Percentiles rank a stretch among this genome's conserved stretches.
These are phyloP conservation scores for Podaxis sp. DNA, from an alignment of 768 basidiomycete genomes.

Conservation along the genomic window DNA sequence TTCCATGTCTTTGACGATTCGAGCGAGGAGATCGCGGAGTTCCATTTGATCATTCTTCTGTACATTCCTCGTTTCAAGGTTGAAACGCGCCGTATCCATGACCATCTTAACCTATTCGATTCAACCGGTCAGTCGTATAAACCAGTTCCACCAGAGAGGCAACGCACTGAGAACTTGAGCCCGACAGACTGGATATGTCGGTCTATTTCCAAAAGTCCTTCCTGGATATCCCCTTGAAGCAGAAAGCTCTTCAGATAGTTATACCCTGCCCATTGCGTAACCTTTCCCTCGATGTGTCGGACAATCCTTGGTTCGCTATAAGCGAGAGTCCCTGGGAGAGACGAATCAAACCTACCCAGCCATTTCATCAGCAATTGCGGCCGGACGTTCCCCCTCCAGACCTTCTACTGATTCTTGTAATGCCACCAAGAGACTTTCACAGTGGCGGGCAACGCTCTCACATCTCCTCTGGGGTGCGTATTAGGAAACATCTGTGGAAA, in stretches of 20 bases:
- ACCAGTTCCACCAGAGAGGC: constrained; percentile 22
- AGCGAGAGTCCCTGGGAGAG: not conserved
- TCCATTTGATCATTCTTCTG: constrained; percentile 35
- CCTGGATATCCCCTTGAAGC: constrained; percentile 38
- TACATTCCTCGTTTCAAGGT: constrained; percentile 25
- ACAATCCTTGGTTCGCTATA: constrained; percentile 24
- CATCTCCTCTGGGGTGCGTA: constrained; percentile 35
- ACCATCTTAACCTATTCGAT: not conserved
- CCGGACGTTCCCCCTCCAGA: constrained; percentile 29
- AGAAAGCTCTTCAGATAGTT: constrained; percentile 36
- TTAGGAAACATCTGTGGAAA: not conserved
- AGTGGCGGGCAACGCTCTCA: constrained; percentile 31
- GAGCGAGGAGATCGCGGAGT: constrained; percentile 33
- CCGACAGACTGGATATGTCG: constrained; percentile 36
- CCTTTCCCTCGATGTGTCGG: constrained; percentile 28
- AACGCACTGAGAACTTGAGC: constrained; percentile 36
- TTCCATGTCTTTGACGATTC: constrained; percentile 31
- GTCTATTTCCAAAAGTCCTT: constrained; percentile 38
- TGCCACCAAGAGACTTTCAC: constrained; percentile 29
- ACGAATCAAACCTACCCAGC: constrained; percentile 25
- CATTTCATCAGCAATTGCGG: constrained; percentile 36
- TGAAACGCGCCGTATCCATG: not conserved
- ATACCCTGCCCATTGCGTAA: constrained; percentile 36
- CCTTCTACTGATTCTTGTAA: constrained; percentile 32
- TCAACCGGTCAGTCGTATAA: constrained; percentile 2